phyloP scores from a whole-genome alignment of 2,329 filamentous ascomycete species.

The Alternaria solani region DNA sequence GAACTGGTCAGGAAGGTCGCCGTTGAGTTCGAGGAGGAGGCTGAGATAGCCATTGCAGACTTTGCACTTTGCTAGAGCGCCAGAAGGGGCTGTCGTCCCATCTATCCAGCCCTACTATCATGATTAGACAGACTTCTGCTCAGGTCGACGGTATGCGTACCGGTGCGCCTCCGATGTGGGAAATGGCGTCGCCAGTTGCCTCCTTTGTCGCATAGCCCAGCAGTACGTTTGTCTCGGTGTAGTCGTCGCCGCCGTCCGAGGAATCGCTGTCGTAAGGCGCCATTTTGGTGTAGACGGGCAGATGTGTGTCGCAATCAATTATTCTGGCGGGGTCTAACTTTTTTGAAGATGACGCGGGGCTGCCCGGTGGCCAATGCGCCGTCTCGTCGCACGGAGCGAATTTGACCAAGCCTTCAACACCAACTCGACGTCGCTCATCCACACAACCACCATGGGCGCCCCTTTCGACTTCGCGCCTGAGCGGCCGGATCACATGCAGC shows the following conservation, averaged over 20 bases:
- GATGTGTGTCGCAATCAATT: not conserved
- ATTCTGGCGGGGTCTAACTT: slow-evolving; percentile 21
- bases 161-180: slow-evolving; percentile 84
- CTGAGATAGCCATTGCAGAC: slow-evolving; percentile 85
- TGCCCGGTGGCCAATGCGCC: slow-evolving; percentile 16
- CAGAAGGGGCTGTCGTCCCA: slow-evolving; percentile 72
- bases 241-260: slow-evolving; percentile 72
- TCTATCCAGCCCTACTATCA: slow-evolving; percentile 77
- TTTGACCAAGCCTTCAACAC: slow-evolving; percentile 27
- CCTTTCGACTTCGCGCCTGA: slow-evolving; percentile 88
- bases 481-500: slow-evolving; percentile 88
- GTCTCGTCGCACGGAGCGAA: slow-evolving; percentile 28
- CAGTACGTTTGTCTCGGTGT: slow-evolving; percentile 84
- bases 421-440: slow-evolving; percentile 35
- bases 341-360: slow-evolving; percentile 18
- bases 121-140: not conserved
- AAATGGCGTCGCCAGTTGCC: slow-evolving; percentile 80
- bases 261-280: slow-evolving; percentile 87
- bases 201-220: slow-evolving; percentile 89
- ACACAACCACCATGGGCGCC: slow-evolving; percentile 54
- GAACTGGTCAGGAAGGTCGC: slow-evolving; percentile 85
- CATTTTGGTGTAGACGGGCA: slow-evolving; percentile 58
- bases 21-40: slow-evolving; percentile 89
- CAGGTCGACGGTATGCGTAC: slow-evolving; percentile 64
- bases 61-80: slow-evolving; percentile 82